Conservation (phyloP, 2,329 filamentous ascomycete genomes). For the Cyphellophora attinorum region DNA sequence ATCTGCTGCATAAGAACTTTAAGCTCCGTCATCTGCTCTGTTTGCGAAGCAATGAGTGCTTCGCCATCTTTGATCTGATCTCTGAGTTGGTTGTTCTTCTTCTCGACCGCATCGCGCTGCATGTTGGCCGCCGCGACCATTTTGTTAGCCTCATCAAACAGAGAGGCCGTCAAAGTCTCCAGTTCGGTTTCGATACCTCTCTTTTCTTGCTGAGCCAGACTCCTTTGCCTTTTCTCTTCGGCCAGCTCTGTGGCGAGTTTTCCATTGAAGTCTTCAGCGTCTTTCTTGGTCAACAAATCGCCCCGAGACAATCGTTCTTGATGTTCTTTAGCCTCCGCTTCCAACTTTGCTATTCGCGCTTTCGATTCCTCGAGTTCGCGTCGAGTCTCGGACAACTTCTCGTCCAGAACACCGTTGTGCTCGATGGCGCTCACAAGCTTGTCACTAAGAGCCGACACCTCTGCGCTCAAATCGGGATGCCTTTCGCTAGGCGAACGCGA, state of each 20-base stretch:
- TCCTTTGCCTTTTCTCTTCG: slow-evolving; percentile 57
- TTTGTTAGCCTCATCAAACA: slow-evolving; percentile 98
- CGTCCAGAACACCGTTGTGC: slow-evolving; percentile 84
- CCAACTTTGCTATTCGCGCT: slow-evolving; percentile 58
- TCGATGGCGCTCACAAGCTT: slow-evolving; percentile 98
- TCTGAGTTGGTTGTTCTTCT: slow-evolving; percentile 79
- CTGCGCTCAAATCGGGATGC: slow-evolving; percentile 56
- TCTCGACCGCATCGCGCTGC: slow-evolving; percentile 70
- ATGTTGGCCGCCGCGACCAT: slow-evolving; percentile 89
- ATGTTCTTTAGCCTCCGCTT: slow-evolving; percentile 59
- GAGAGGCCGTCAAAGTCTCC: slow-evolving; percentile 76
- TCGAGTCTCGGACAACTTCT: slow-evolving; percentile 70
- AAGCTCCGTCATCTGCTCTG: slow-evolving; percentile 84
- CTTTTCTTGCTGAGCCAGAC: slow-evolving; percentile 65
- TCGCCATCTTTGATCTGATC: slow-evolving; percentile 82
- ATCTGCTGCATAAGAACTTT: slow-evolving; percentile 90
- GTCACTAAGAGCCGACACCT: slow-evolving; percentile 83
- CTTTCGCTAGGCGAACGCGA: slow-evolving; percentile 26
- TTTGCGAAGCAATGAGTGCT: slow-evolving; percentile 73
- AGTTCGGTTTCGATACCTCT: slow-evolving; percentile 85
- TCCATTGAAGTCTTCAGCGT: slow-evolving; percentile 63
- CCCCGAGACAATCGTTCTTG: slow-evolving; percentile 62
- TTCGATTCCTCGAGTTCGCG: slow-evolving; percentile 71
- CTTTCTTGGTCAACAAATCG: slow-evolving; percentile 63
- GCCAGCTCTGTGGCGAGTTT: slow-evolving; percentile 48